phyloP scores from a whole-genome alignment of 306 rosid genomes.

The Cicer yamashitae region DNA sequence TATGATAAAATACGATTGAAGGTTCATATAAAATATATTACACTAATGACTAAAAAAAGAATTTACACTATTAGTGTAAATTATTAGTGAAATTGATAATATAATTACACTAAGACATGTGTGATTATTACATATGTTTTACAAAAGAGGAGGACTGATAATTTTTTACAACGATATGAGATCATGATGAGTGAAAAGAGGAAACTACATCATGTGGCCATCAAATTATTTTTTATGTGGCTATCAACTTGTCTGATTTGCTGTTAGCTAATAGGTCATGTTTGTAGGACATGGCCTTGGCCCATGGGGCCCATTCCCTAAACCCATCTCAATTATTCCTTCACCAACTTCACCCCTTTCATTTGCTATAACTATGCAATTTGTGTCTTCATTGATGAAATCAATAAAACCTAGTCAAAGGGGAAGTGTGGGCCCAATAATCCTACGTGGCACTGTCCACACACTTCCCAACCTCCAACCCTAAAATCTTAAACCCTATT shows the following conservation, averaged over 20 bases:
- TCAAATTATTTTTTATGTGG: neutral
- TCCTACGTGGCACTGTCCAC: conserved; percentile 54
- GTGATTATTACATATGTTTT: neutral
- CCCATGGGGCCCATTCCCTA: conserved; percentile 31
- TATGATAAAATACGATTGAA: too few species aligned
- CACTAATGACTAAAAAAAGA: too few species aligned
- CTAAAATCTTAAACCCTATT: conserved; percentile 56
- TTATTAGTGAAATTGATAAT: neutral
- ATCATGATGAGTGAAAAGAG: neutral
- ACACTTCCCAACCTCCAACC: conserved; percentile 42
- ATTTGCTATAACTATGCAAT: neutral
- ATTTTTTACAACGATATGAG: neutral
- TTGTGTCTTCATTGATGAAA: conserved; percentile 29
- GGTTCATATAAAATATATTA: too few species aligned
- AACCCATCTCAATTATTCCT: conserved; percentile 46
- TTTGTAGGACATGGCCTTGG: neutral
- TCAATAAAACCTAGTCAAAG: conserved; percentile 62
- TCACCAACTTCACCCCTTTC: conserved; percentile 67
- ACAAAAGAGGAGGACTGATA: too few species aligned
- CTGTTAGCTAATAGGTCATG: conserved; percentile 8
- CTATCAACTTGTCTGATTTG: conserved; percentile 20
- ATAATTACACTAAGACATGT: neutral
- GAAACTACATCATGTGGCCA: neutral
- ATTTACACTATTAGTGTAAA: neutral
- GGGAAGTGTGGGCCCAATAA: conserved; percentile 55